These are phyloP conservation scores for Nakazawaea ernobii DNA, from an alignment of 805 yeast genomes.

Conservation along the genomic window DNA sequence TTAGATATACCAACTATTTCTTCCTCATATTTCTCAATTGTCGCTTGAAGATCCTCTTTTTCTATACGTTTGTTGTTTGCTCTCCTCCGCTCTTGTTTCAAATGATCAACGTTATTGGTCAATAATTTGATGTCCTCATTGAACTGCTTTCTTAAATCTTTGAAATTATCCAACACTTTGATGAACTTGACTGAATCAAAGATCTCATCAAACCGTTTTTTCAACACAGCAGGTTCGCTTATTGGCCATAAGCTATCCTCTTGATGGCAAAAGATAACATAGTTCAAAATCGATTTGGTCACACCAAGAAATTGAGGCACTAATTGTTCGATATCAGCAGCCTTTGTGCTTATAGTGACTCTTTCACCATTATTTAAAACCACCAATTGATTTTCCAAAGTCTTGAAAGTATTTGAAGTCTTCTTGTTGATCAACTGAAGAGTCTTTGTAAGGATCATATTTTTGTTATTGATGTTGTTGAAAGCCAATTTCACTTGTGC, in stretches of 20 bases:
- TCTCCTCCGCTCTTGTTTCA: constrained; percentile 66
- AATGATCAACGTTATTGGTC: constrained; percentile 73
- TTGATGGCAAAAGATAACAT: constrained; percentile 95
- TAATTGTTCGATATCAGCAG: constrained; percentile 75
- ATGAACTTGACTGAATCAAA: constrained; percentile 94
- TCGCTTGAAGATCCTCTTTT: constrained; percentile 34
- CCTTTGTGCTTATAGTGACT: constrained; percentile 71
- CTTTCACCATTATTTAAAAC: constrained; percentile 62
- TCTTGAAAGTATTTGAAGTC: constrained; percentile 67
- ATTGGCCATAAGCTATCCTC: constrained; percentile 97
- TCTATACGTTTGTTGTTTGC: constrained; percentile 53
- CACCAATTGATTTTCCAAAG: constrained; percentile 83
- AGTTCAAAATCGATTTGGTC: constrained; percentile 79
- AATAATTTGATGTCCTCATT: constrained; percentile 67
- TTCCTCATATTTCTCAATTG: constrained; percentile 37
- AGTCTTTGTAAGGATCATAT: constrained; percentile 82
- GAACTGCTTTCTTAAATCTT: constrained; percentile 71
- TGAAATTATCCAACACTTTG: constrained; percentile 78
- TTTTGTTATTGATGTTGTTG: constrained; percentile 60
- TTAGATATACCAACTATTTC: constrained; percentile 45
- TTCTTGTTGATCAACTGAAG: constrained; percentile 68
- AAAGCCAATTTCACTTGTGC: constrained; percentile 92
- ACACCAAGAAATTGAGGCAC: constrained; percentile 86
- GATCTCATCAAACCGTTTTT: constrained; percentile 92
- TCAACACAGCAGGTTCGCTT: constrained; percentile 81